These are phyloP conservation scores for Lipomyces chichibuensis DNA, from an alignment of 805 yeast genomes.

Conservation along the genomic window DNA sequence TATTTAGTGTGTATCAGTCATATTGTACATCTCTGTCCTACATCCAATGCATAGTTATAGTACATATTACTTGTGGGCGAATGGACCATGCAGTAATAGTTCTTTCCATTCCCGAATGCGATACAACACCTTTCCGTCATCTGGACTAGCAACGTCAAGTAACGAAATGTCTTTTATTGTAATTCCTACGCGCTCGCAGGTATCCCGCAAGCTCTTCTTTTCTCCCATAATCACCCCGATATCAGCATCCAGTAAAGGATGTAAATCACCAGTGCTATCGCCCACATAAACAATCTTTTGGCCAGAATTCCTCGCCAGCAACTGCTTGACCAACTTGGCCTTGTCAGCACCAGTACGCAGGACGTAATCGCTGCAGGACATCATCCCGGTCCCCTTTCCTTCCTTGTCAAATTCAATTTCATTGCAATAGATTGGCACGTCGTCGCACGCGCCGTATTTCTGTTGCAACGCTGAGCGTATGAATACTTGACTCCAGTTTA, in stretches of 20 bases:
- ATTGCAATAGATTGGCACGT: conserved; percentile 16
- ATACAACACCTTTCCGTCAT: background rate
- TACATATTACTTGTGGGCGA: background rate
- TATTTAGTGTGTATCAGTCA: background rate
- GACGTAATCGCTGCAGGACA: conserved; percentile 1
- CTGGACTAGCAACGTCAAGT: background rate
- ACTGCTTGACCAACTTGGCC: conserved; percentile 17
- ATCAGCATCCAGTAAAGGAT: conserved; percentile 24
- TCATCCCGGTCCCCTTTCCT: conserved; percentile 20
- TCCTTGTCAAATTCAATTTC: conserved; percentile 20
- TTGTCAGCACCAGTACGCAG: conserved; percentile 32
- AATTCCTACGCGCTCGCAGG: conserved; percentile 15
- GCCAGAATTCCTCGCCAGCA: background rate
- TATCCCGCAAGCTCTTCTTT: conserved; percentile 18
- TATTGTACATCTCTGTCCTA: background rate
- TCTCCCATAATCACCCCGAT: conserved; percentile 24
- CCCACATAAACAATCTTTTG: conserved; percentile 29
- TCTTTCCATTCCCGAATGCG: conserved; percentile 2
- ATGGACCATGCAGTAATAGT: background rate
- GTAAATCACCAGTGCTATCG: conserved; percentile 36
- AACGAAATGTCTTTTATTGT: background rate
- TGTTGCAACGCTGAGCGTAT: conserved; percentile 15
- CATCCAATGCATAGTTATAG: background rate
- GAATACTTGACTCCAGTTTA: conserved; percentile 36
- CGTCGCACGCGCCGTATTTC: conserved; percentile 3